Percentiles rank a stretch among this genome's conserved stretches.
phyloP scores from a whole-genome alignment of 805 yeast species.

The Teunomyces stri region DNA sequence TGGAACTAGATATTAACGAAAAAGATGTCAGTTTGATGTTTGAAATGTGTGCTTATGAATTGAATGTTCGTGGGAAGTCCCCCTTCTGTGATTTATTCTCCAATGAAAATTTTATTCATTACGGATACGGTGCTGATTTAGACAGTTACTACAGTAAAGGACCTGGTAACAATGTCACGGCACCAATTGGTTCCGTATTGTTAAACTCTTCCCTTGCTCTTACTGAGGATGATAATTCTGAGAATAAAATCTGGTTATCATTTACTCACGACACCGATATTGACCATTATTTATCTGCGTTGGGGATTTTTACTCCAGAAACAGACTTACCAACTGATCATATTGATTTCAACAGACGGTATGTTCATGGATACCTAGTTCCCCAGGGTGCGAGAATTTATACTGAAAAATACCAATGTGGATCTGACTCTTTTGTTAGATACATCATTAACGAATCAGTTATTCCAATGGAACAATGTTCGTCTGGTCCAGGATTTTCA shows the following conservation, averaged over 20 bases:
- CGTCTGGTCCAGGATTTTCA: conserved; percentile 42
- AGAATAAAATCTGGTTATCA: conserved; percentile 59
- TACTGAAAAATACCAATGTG: conserved; percentile 36
- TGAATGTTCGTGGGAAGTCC: conserved; percentile 66
- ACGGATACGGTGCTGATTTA: conserved; percentile 60
- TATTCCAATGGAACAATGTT: conserved; percentile 32
- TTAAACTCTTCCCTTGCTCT: conserved; percentile 49
- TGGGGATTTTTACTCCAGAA: conserved; percentile 52
- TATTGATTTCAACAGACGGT: conserved; percentile 48
- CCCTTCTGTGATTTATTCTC: conserved; percentile 68
- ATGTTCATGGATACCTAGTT: conserved; percentile 37
- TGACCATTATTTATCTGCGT: conserved; percentile 57
- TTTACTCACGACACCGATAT: conserved; percentile 77
- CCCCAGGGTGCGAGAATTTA: conserved; percentile 43
- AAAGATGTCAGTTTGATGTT: conserved; percentile 53
- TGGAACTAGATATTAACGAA: conserved; percentile 41
- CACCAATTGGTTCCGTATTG: conserved; percentile 58
- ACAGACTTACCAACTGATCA: conserved; percentile 44
- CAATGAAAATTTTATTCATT: conserved; percentile 60
- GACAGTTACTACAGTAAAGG: conserved; percentile 60
- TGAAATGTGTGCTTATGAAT: conserved; percentile 70
- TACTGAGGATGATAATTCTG: conserved; percentile 41
- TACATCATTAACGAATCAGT: conserved; percentile 42
- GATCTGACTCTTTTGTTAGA: conserved; percentile 32
- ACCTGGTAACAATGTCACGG: conserved; percentile 57